Evolutionary conservation across 2,329 filamentous ascomycete species (phyloP).

Genomic region (Aulographum hederae): DNA sequence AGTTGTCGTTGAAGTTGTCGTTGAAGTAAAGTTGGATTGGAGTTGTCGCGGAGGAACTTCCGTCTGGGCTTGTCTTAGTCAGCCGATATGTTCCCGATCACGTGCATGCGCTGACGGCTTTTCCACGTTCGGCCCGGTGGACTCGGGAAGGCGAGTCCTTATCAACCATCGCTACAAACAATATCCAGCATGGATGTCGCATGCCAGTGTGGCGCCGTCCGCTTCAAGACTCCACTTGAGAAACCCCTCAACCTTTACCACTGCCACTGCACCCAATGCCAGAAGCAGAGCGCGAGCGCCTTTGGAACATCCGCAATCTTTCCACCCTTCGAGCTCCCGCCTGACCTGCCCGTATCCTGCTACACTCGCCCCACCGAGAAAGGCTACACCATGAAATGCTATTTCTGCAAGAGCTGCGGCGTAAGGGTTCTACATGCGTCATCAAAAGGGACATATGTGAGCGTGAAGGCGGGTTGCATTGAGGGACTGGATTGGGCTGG

Average conservation of each 20-base stretch:
- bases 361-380: slow-evolving; percentile 37
- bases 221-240: slow-evolving; percentile 41
- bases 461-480: slow-evolving; percentile 5
- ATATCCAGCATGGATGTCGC: neutral
- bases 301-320: slow-evolving; percentile 56
- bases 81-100: too few species aligned
- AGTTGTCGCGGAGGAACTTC: too few species aligned
- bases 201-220: slow-evolving; percentile 47
- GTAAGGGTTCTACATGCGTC: slow-evolving; percentile 4
- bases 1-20: too few species aligned
- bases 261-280: slow-evolving; percentile 52
- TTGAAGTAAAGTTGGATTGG: too few species aligned
- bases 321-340: slow-evolving; percentile 40
- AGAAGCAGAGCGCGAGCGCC: slow-evolving; percentile 44
- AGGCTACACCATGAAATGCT: slow-evolving; percentile 41
- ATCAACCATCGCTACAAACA: too few species aligned
- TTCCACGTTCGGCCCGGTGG: too few species aligned
- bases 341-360: slow-evolving; percentile 8
- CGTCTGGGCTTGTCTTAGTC: too few species aligned
- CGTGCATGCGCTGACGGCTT: too few species aligned
- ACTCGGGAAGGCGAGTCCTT: too few species aligned
- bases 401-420: slow-evolving; percentile 34
- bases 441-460: slow-evolving; percentile 1
- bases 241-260: slow-evolving; percentile 48
- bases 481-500: slow-evolving; percentile 5